These are phyloP conservation scores for Aspergillus novoparasiticus DNA, from an alignment of 2,329 filamentous ascomycete genomes.

Conservation along the genomic window DNA sequence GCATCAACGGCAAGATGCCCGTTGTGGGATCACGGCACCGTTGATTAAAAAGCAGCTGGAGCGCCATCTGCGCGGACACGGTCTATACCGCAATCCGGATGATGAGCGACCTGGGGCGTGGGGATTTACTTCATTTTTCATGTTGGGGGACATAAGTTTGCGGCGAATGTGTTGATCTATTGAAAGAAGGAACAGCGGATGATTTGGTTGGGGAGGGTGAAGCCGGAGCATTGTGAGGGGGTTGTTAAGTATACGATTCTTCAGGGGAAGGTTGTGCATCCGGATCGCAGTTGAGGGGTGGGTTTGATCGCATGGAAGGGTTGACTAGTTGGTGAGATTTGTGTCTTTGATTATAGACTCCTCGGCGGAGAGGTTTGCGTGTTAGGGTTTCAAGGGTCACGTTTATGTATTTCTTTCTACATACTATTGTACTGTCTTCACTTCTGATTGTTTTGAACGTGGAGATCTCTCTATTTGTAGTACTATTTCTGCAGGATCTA, in stretches of 20 bases:
- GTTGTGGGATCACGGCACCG: constrained; percentile 87
- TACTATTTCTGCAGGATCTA: not conserved
- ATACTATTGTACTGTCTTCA: not conserved
- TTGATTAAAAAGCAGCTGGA: constrained; percentile 79
- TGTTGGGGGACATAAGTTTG: constrained; percentile 92
- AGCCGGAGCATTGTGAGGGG: constrained; percentile 84
- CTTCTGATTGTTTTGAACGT: no score
- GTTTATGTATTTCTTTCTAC: not conserved
- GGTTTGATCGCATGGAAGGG: constrained; percentile 75
- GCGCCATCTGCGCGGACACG: constrained; percentile 76
- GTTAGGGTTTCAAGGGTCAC: not conserved
- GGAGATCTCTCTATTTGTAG: no score
- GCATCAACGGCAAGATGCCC: constrained; percentile 83
- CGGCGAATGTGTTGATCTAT: constrained; percentile 88
- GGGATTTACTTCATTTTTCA: constrained; percentile 92
- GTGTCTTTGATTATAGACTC: not conserved
- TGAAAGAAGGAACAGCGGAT: constrained; percentile 53
- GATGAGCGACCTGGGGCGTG: constrained; percentile 83
- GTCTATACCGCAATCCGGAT: constrained; percentile 76
- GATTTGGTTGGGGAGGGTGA: constrained; percentile 85
- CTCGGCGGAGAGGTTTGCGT: no score
- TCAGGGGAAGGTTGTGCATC: constrained; percentile 87
- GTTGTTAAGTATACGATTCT: constrained; percentile 82
- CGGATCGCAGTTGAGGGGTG: constrained; percentile 78
- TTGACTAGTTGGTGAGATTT: constrained; percentile 62